Conservation (phyloP, 2,329 filamentous ascomycete species). For the Beauveria medogensis region DNA sequence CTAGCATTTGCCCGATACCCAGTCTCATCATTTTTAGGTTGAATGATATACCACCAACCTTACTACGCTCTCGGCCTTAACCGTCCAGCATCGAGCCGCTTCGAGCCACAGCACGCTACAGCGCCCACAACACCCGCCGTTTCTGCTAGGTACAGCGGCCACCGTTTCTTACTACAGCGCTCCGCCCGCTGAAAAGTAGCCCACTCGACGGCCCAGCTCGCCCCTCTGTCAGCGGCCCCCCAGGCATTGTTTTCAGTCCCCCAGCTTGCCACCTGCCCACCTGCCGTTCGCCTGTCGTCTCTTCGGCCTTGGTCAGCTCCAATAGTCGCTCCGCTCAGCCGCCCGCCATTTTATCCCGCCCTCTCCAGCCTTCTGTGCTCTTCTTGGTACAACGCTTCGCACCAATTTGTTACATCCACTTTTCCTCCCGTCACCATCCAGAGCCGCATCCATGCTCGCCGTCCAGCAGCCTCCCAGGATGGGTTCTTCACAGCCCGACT, state of each 20-base stretch:
- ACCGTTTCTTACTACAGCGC: background rate
- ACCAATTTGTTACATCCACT: slow-evolving; percentile 2
- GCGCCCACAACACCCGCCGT: background rate
- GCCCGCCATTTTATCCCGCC: background rate
- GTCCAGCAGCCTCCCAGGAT: slow-evolving; percentile 47
- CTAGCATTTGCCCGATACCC: background rate
- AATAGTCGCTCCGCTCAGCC: background rate
- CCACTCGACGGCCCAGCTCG: background rate
- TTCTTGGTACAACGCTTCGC: background rate
- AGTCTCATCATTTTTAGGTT: background rate
- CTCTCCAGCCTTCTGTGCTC: background rate
- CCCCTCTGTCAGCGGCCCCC: no score
- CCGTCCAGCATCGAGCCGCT: no score
- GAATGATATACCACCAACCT: background rate
- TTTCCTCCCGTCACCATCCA: slow-evolving; percentile 10
- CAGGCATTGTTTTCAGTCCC: no score
- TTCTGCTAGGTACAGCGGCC: background rate
- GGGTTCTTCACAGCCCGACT: slow-evolving; percentile 47
- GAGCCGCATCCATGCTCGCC: slow-evolving; percentile 46
- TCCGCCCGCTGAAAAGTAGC: background rate
- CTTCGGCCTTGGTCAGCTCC: slow-evolving; percentile 1
- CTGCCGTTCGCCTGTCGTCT: background rate
- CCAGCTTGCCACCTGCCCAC: background rate
- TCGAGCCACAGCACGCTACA: background rate
- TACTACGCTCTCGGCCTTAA: background rate